Conservation (phyloP, 192 early-diverging fungal genomes). For the Coemansia sp. region DNA sequence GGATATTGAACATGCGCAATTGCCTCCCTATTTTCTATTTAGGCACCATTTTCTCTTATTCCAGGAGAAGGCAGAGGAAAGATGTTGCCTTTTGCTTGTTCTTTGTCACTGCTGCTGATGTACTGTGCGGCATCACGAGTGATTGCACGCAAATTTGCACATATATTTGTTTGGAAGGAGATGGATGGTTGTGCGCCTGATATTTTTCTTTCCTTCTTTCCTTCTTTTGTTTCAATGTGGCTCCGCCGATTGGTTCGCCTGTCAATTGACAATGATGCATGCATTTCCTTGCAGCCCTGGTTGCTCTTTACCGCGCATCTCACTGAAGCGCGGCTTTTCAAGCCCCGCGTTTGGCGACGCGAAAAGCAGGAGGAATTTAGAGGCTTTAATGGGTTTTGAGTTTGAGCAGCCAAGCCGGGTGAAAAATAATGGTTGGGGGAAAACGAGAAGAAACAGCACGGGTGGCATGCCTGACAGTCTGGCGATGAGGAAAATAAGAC, state of each 20-base stretch:
- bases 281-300: background rate
- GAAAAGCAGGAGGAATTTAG: too few species aligned
- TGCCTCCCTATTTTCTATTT: background rate
- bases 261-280: background rate
- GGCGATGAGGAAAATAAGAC: too few species aligned
- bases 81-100: background rate
- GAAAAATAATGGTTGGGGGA: too few species aligned
- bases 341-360: background rate
- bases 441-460: too few species aligned
- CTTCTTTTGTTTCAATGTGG: background rate
- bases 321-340: background rate
- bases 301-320: background rate
- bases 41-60: background rate
- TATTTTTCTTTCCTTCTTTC: background rate
- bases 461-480: too few species aligned
- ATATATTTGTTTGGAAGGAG: background rate
- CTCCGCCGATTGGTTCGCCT: background rate
- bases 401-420: too few species aligned
- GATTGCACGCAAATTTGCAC: background rate
- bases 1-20: background rate
- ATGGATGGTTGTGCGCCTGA: too few species aligned
- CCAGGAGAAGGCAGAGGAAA: background rate
- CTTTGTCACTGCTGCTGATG: background rate
- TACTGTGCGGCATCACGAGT: background rate
- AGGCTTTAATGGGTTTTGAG: too few species aligned